These are phyloP conservation scores for Heteromeles arbutifolia DNA, from an alignment of 306 rosid species.

Conservation along the genomic window DNA sequence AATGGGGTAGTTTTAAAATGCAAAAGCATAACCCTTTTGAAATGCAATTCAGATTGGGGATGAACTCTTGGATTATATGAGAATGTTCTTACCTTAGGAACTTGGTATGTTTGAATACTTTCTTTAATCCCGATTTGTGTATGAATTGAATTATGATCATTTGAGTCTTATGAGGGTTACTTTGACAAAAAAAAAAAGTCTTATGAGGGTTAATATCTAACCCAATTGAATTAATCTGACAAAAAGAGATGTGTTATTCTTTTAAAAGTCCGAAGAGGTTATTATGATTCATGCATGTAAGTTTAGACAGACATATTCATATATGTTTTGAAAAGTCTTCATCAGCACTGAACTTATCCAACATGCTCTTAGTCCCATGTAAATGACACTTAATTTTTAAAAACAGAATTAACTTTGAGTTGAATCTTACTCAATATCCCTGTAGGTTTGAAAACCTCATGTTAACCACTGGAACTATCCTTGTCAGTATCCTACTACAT, in stretches of 20 bases:
- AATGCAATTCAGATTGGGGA: neutral
- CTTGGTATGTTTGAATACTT: neutral
- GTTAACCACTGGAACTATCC: neutral
- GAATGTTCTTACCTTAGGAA: neutral
- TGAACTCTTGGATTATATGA: neutral
- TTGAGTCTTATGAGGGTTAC: neutral
- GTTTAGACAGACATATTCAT: neutral
- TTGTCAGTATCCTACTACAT: neutral
- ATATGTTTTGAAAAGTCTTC: neutral
- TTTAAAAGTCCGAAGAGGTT: neutral
- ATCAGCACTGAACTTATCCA: neutral
- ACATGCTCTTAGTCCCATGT: neutral
- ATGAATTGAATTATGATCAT: neutral
- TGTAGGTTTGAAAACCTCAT: neutral
- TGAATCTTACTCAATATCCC: neutral
- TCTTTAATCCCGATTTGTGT: neutral
- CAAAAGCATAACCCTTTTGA: neutral
- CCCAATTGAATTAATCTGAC: neutral
- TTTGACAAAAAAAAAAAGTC: neutral
- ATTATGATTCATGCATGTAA: neutral
- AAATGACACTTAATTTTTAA: neutral
- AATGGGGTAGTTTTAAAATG: neutral
- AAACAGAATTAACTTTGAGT: neutral
- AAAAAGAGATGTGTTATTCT: neutral
- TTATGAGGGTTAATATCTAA: neutral